Percentiles rank a stretch among this genome's conserved stretches.
phyloP scores from a whole-genome alignment of 1,284 basidiomycete species.

The Mycosarcoma maydis region DNA sequence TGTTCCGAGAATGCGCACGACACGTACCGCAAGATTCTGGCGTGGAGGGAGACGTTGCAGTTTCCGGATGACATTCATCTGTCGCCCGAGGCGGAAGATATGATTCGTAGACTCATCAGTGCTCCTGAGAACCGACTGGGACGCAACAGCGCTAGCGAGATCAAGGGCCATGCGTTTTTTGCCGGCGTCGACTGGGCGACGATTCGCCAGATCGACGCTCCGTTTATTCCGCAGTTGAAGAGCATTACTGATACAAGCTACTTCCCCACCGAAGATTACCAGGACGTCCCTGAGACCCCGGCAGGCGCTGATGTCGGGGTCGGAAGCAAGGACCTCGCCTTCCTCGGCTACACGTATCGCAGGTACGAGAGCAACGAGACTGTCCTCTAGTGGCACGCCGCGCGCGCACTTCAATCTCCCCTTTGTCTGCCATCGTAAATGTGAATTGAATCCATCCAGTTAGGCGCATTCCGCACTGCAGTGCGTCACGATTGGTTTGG shows the following conservation, averaged over 20 bases:
- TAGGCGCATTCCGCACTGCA: too few species aligned
- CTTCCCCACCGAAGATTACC: slow-evolving; percentile 95
- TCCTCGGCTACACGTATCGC: slow-evolving; percentile 64
- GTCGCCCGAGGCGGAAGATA: slow-evolving; percentile 88
- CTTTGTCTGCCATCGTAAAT: too few species aligned
- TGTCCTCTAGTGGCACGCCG: slow-evolving; percentile 37
- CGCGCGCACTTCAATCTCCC: too few species aligned
- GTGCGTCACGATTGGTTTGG: too few species aligned
- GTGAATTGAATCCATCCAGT: too few species aligned
- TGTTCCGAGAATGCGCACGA: slow-evolving; percentile 97
- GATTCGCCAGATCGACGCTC: slow-evolving; percentile 91
- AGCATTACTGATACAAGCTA: slow-evolving; percentile 90
- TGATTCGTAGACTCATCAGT: slow-evolving; percentile 86
- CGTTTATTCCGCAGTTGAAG: slow-evolving; percentile 89
- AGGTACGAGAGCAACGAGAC: slow-evolving; percentile 64
- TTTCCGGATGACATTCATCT: slow-evolving; percentile 98
- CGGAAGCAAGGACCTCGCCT: slow-evolving; percentile 64
- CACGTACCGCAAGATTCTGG: slow-evolving; percentile 98
- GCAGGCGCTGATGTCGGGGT: slow-evolving; percentile 58
- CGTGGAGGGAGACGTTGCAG: slow-evolving; percentile 85
- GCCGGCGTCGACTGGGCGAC: slow-evolving; percentile 93
- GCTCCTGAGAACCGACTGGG: slow-evolving; percentile 80
- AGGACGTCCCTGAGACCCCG: slow-evolving; percentile 76
- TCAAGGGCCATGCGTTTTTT: slow-evolving; percentile 94
- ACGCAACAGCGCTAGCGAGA: slow-evolving; percentile 77